Conservation (phyloP, 2,329 filamentous ascomycete genomes). For the Ceratocystis huliohia region DNA sequence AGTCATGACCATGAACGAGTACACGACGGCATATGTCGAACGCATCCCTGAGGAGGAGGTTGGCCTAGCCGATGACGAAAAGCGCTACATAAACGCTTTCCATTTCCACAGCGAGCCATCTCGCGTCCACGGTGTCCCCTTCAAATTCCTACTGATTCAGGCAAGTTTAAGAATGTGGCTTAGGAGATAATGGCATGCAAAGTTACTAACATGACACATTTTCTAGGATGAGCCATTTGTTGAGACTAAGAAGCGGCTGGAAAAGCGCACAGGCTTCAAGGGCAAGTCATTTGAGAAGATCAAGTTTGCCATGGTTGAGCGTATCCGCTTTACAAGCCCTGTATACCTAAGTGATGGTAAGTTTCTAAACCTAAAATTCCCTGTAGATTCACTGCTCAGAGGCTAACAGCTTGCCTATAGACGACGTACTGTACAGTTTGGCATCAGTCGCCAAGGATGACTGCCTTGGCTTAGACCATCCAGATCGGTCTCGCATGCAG, state of each 20-base stretch:
- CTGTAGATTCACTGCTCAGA: not conserved
- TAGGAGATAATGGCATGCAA: not conserved
- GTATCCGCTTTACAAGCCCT: constrained; percentile 61
- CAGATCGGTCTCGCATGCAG: constrained; percentile 45
- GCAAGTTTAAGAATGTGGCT: constrained; percentile 35
- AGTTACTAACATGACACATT: constrained; percentile 17
- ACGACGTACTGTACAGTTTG: constrained; percentile 45
- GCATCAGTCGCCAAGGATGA: constrained; percentile 42
- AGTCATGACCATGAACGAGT: constrained; percentile 78
- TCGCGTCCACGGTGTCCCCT: constrained; percentile 77
- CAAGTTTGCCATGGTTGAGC: constrained; percentile 74
- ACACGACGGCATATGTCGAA: constrained; percentile 69
- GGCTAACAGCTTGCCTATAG: constrained; percentile 28
- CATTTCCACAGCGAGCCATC: constrained; percentile 86
- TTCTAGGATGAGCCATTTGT: constrained; percentile 66
- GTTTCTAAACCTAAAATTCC: constrained; percentile 27
- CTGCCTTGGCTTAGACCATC: constrained; percentile 51
- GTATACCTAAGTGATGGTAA: constrained; percentile 79
- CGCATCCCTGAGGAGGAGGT: constrained; percentile 61
- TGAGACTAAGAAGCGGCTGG: constrained; percentile 87
- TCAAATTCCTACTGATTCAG: constrained; percentile 75
- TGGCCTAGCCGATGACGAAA: constrained; percentile 36
- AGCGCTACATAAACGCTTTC: constrained; percentile 61
- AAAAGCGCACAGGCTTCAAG: constrained; percentile 85
- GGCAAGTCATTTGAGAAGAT: constrained; percentile 98